Evolutionary conservation across 2,329 filamentous ascomycete genomes (phyloP).

Genomic region (Nigrograna mackinnonii): DNA sequence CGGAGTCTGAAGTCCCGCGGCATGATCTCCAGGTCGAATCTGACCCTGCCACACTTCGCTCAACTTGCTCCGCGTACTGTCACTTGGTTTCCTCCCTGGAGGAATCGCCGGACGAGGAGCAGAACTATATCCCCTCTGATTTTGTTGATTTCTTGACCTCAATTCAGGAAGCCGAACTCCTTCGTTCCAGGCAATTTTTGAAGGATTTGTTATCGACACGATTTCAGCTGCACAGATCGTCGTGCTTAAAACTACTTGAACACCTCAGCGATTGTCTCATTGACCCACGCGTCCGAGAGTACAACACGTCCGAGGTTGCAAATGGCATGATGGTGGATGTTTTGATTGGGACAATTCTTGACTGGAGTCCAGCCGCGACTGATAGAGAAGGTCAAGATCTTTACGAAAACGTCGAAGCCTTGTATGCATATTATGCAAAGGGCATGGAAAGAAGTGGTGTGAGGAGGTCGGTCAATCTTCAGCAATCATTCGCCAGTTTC

Average conservation of each 20-base stretch:
- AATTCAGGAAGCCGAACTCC: constrained; percentile 29
- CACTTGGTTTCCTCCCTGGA: constrained; percentile 26
- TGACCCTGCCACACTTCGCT: constrained; percentile 31
- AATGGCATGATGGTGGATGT: constrained; percentile 39
- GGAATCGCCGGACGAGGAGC: constrained; percentile 11
- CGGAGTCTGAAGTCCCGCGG: constrained; percentile 46
- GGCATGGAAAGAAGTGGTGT: constrained; percentile 68
- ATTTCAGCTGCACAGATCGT: constrained; percentile 20
- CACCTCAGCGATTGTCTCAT: constrained; percentile 33
- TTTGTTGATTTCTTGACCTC: constrained; percentile 33
- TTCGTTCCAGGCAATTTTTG: constrained; percentile 33
- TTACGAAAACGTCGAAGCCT: constrained; percentile 68
- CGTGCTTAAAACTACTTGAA: constrained; percentile 33
- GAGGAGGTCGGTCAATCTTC: constrained; percentile 67
- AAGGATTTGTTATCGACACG: constrained; percentile 24
- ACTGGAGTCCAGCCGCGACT: constrained; percentile 24
- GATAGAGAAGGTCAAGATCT: constrained; percentile 46
- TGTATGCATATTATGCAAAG: constrained; percentile 79
- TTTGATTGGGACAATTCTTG: constrained; percentile 28
- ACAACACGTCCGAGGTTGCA: constrained; percentile 42
- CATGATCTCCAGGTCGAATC: constrained; percentile 42
- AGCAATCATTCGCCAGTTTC: constrained; percentile 69
- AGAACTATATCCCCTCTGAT: constrained; percentile 20
- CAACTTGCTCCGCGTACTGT: constrained; percentile 30
- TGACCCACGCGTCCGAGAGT: constrained; percentile 36